A percentile compares a stretch with the other conserved stretches of the same genome.
These are phyloP conservation scores for Rhizopogon sp. DNA, from an alignment of 768 basidiomycete species.

Conservation along the genomic window DNA sequence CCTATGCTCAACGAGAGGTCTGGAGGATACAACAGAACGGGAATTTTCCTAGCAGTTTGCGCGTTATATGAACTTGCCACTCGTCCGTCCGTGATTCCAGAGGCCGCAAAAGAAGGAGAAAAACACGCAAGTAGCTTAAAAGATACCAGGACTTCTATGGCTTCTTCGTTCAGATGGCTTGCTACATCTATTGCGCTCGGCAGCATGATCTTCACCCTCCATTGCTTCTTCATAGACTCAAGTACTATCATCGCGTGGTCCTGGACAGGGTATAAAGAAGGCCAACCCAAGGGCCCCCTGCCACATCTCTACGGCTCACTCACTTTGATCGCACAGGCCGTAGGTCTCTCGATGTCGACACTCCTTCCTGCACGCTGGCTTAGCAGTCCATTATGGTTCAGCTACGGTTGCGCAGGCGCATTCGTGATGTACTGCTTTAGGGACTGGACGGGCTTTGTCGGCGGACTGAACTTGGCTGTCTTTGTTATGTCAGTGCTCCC, in stretches of 20 bases:
- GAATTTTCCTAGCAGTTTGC: conserved; percentile 51
- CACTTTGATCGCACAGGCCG: conserved; percentile 57
- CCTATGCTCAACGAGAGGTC: conserved; percentile 62
- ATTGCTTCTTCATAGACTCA: conserved; percentile 69
- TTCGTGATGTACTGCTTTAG: conserved; percentile 54
- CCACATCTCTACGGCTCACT: conserved; percentile 67
- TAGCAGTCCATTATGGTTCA: conserved; percentile 48
- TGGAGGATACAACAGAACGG: conserved; percentile 67
- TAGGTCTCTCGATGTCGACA: conserved; percentile 48
- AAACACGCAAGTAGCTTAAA: neutral
- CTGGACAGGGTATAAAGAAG: conserved; percentile 80
- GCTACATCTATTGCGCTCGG: conserved; percentile 54
- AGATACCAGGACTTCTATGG: neutral
- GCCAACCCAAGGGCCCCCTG: conserved; percentile 58
- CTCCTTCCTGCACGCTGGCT: conserved; percentile 23
- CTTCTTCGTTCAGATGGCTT: conserved; percentile 26
- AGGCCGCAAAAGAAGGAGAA: conserved; percentile 7
- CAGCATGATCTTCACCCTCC: conserved; percentile 63
- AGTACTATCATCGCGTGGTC: conserved; percentile 82
- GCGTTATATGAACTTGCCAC: conserved; percentile 53
- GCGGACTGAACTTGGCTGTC: conserved; percentile 56
- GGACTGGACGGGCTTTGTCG: conserved; percentile 67
- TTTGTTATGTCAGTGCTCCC: conserved; percentile 68
- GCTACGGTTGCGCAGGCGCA: conserved; percentile 45
- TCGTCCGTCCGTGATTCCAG: conserved; percentile 29